phyloP scores from a whole-genome alignment of 2,329 filamentous ascomycete genomes.

The Scedosporium aurantiacum region DNA sequence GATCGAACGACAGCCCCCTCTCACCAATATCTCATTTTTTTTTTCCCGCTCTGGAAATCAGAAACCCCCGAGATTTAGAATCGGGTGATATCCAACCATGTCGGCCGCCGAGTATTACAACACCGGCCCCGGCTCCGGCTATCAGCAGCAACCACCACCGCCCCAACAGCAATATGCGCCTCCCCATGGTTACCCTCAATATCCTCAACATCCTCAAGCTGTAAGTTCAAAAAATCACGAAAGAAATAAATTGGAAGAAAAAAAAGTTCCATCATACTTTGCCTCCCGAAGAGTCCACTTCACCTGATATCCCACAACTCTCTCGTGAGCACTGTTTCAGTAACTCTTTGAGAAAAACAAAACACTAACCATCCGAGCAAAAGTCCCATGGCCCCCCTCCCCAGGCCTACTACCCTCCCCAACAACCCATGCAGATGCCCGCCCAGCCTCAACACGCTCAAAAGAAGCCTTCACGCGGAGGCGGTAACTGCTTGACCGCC shows the following conservation, averaged over 20 bases:
- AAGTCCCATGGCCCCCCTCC: slow-evolving; percentile 14
- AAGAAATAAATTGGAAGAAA: no score
- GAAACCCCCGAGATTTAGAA: not conserved
- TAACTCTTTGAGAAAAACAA: not conserved
- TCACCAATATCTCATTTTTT: no score
- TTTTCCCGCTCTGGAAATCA: not conserved
- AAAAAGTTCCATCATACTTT: not conserved
- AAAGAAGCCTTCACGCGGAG: slow-evolving; percentile 21
- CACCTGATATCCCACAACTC: not conserved
- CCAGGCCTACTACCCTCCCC: slow-evolving; percentile 20
- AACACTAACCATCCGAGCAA: slow-evolving; percentile 11
- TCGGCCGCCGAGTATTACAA: slow-evolving; percentile 7
- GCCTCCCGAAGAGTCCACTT: not conserved
- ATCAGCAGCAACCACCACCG: not conserved
- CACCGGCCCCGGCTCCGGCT: not conserved
- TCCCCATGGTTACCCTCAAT: slow-evolving; percentile 10
- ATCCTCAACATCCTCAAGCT: slow-evolving; percentile 28
- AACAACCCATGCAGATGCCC: slow-evolving; percentile 31
- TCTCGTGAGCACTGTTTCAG: not conserved
- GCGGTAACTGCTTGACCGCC: slow-evolving; percentile 31
- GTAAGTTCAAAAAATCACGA: slow-evolving; percentile 17
- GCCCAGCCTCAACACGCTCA: slow-evolving; percentile 19
- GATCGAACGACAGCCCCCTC: no score
- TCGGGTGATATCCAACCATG: not conserved
- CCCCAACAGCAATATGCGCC: slow-evolving; percentile 3